Evolutionary conservation across 1,139 yeast species (phyloP).

Genomic region (Magnusiomyces paraingens): DNA sequence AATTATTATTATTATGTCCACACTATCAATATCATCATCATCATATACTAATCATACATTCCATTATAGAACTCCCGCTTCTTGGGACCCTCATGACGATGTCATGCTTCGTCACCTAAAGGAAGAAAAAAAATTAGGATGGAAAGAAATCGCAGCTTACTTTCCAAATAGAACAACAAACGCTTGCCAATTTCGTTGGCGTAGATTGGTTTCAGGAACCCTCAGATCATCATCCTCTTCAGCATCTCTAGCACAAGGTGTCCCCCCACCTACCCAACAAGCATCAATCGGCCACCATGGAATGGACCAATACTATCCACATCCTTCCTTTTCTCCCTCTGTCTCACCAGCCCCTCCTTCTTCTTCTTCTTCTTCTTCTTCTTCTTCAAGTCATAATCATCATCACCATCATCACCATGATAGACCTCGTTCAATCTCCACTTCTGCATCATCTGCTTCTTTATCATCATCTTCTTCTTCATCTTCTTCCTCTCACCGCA

Average conservation of each 20-base stretch:
- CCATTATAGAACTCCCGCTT: conserved; percentile 46
- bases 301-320: conserved; percentile 2
- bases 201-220: conserved; percentile 51
- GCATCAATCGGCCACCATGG: neutral
- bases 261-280: neutral
- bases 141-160: conserved; percentile 73
- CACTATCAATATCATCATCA: no score
- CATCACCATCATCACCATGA: conserved; percentile 8
- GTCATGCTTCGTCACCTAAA: conserved; percentile 59
- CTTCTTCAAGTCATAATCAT: conserved; percentile 7
- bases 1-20: neutral
- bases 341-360: conserved; percentile 1
- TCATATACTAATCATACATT: neutral
- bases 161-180: conserved; percentile 70
- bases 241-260: conserved; percentile 5
- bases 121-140: conserved; percentile 66
- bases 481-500: conserved; percentile 1
- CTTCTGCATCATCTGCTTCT: neutral
- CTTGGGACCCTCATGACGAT: conserved; percentile 79
- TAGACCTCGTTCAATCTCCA: conserved; percentile 1
- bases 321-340: conserved; percentile 8
- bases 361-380: conserved; percentile 8
- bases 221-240: conserved; percentile 23
- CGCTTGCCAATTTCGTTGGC: conserved; percentile 81
- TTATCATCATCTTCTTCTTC: neutral